Evolutionary conservation across 306 rosid genomes (phyloP), one percentile per base, ranked within the genome.

Genomic region (Casuarina glauca): DNA sequence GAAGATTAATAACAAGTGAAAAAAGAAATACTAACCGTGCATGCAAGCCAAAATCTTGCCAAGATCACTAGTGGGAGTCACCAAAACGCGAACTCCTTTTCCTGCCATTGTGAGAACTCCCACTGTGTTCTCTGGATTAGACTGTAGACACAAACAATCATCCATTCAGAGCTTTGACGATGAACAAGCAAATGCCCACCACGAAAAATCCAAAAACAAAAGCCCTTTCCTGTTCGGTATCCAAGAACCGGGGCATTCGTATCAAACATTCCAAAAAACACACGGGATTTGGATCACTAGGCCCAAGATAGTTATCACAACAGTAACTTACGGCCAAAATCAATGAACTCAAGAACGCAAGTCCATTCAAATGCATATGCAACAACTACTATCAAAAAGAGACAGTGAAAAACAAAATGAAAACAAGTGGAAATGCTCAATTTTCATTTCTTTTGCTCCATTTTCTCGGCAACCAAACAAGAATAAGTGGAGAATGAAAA

Each of bases 81-180:
- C 97, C 86, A 93, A 89, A 74, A 93, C 98, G 1, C 97, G 93
- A 78, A 93, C 90, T 12, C 98, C 95, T 83, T 93, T 93, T 43
- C 95, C 98, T 0, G 97, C 98, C 98, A 93, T 93, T 10, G 97
- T 93, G 74, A 93, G 90, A 83, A 93, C 90, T 82, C 98, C 98
- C 41, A 91, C 98, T 4, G 98, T 93, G 60, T 91, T 93, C 86
- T 93, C 95, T 15, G 98, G 98, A 87, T 93, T 93, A 77, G 96
- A 90, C 98, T 93, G 87, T 45, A 77, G 26, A 44, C 17, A 58
- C 39, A 84, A 19, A 41, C 84, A 75, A 44, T 11, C 17, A 78
- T 13, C 70, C 74, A n/a, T 75, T 15, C 78, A 82, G 38, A 16
- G n/a, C 46, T 79, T 44, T 35, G 15, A 53, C 42, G 49, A 42